Base-by-base conservation (phyloP, 2,329 filamentous ascomycete genomes). In the Albifimbria verrucaria region DNA sequence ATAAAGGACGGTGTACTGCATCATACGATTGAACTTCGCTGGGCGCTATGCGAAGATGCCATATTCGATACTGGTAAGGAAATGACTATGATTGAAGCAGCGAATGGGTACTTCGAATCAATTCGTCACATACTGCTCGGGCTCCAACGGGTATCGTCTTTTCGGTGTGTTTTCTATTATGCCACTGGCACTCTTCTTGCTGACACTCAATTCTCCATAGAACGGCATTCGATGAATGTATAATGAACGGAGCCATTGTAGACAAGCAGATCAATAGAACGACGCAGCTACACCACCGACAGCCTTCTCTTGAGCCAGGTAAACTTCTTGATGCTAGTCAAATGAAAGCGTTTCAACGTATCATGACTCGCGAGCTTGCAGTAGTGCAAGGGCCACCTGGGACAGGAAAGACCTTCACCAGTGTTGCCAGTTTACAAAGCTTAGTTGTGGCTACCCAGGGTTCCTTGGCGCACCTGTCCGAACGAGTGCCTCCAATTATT, bases 311-410 rank as follows among this genome's bases (percentile, higher is more conserved):
- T 21, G n/a, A n/a, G n/a, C n/a, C n/a, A 12, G 17, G 44, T 25
- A 7, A 21, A 22, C 23, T n/a, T 61, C 2, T 77, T 96, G 91
- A 96, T 60, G 63, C 69, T 1, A 91, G 89, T 0, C 92, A 97
- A 64, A 77, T 84, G 41, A 67, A 72, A 3, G 91, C 90, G 0
- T 76, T 94, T 0, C 72, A 80, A 17, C 76, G 83, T 1, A 92
- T 96, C 55, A 70, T 94, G 1, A 88, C 86, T 0, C 88, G 84
- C 52, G 81, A 83, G 46, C 64, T 96, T 1, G 83, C 90, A 0
- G 85, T 96, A 26, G 71, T 96, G 0, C 92, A 96, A 72, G 92
- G 92, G 0, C 92, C 92, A 10, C 92, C 91, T 0, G 81, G 81
- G 0, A 83, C 80, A 0, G 81, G 81, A 4, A 97, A 97, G 65